A percentile compares a stretch with the other conserved stretches of the same genome.
phyloP scores from a whole-genome alignment of 2,329 filamentous ascomycete genomes.

The Fusarium proliferatum region DNA sequence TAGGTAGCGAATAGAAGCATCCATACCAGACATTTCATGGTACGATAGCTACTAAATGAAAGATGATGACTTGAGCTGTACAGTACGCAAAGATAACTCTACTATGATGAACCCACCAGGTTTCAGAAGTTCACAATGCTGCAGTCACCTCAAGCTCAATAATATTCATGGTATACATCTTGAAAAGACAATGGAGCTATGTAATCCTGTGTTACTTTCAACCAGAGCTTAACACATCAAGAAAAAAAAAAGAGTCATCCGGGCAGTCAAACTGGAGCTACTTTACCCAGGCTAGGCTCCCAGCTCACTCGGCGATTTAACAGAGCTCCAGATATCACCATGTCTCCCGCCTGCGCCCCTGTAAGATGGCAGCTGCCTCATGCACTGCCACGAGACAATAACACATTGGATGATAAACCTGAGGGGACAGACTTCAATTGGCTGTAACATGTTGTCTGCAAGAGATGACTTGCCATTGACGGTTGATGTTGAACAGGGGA shows the following conservation, averaged over 20 bases:
- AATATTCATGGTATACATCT: background rate
- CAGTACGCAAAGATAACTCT: background rate
- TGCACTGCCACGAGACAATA: constrained; percentile 48
- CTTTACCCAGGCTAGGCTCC: constrained; percentile 1
- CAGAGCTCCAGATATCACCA: constrained; percentile 13
- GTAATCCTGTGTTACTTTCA: background rate
- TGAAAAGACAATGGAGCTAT: background rate
- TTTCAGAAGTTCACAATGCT: background rate
- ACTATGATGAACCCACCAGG: background rate
- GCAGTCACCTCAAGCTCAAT: background rate
- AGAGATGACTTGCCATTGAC: constrained; percentile 8
- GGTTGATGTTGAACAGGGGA: constrained; percentile 15
- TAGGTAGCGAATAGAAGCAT: background rate
- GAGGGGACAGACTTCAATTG: constrained; percentile 7
- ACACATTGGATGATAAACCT: constrained; percentile 41
- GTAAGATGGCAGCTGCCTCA: constrained; percentile 41
- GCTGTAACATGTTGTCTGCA: constrained; percentile 23
- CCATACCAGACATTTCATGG: background rate
- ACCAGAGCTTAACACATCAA: constrained; percentile 1
- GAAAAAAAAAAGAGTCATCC: constrained; percentile 18
- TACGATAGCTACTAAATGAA: background rate
- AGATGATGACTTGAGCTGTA: background rate
- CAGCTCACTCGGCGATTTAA: constrained; percentile 5
- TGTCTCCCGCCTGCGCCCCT: constrained; percentile 21
- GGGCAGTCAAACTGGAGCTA: constrained; percentile 5